Base-by-base conservation (phyloP, 306 rosid species). In the Malus sylvestris region DNA sequence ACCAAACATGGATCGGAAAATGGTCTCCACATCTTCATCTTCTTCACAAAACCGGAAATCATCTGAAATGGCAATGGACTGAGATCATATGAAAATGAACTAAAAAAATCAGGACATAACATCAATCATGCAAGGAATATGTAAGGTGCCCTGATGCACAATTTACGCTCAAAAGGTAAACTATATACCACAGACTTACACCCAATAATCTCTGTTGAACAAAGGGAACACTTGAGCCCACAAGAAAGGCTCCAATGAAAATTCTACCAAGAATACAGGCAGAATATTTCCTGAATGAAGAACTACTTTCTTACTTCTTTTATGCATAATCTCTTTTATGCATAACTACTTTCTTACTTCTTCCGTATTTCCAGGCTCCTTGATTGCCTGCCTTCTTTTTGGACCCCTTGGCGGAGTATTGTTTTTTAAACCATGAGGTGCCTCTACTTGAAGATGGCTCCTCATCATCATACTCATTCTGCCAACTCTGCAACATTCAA, bases 1-100 rank as follows among this genome's bases (percentile, higher is more conserved):
- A 38, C 96, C 91, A 84, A 91, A 94, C 53, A 89, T 80, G 49
- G 86, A 78, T 71, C 72, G 85, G 78, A 91, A 87, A 77, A 84
- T 73, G 74, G 76, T 83, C 82, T 94, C 97, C 76, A 81, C 67
- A 35, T 91, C 90, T 67, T 77, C 82, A 73, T 87, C 91, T 40
- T 90, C 88, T 71, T 90, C 90, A 72, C 85, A 86, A 84, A 88
- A 87, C 64, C 79, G 87, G 81, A 79, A 83, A 71, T 77, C 85
- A 79, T 85, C 87, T 87, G 93, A 82, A 73, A 78, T 77, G 35
- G 72, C 68, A 68, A 49, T 61, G 65, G 45, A 53, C 44, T 23
- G 32, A 71, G 74, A 73, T 75, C 55, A 35, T 8, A 40, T 29
- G 65, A 53, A 68, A 63, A 38, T 63, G 72, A 35, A 61, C 9